Evolutionary conservation across 1,284 basidiomycete species (phyloP), one percentile per base, ranked within the genome.

Genomic region (Moesziomyces globuligerus): DNA sequence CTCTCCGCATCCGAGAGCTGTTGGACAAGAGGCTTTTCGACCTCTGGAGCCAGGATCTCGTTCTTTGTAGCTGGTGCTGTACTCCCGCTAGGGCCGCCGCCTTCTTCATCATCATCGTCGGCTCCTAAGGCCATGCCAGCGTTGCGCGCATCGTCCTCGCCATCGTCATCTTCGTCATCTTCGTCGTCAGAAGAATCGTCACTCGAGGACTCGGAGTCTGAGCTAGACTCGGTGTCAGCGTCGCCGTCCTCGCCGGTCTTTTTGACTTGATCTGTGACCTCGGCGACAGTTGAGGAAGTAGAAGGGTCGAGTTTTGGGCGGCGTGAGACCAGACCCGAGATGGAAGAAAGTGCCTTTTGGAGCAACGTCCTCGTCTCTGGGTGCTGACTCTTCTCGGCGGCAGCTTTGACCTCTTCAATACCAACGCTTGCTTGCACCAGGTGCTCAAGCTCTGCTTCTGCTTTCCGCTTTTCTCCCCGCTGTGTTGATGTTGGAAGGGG

Each of bases 41-140:
- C 51, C 3, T 70, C 56, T 7, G 69, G 65, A 9, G 66, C 72
- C 3, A 65, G 34, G 10, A 76, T 51, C 48, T 81, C 79, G 58
- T 81, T 70, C 51, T 75, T 78, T 1, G 79, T 81, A n/a, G 49
- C 49, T 9, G 72, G 77, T 15, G 61, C 59, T 11, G 37, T 21
- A 26, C 43, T 52, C 1, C 48, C 40, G n/a, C 48, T 42, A 4
- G 48, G 37, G 2, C 48, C 65, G 8, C 48, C 70, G 5, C 38
- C 58, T 4, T 58, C 61, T n/a, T 72, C 73, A 7, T 73, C 73
- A 6, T 77, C 73, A n/a, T 64, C 55, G 13, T 67, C 70, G 24
- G 10, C 44, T 15, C 24, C 62, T 8, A 58, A 15, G 2, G 40
- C 49, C 23, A 50, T 13, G 11, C 36, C 48, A 18, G 39, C 36